Evolutionary conservation across 1,139 yeast species (phyloP).

Genomic region (Diutina mesorugosa): DNA sequence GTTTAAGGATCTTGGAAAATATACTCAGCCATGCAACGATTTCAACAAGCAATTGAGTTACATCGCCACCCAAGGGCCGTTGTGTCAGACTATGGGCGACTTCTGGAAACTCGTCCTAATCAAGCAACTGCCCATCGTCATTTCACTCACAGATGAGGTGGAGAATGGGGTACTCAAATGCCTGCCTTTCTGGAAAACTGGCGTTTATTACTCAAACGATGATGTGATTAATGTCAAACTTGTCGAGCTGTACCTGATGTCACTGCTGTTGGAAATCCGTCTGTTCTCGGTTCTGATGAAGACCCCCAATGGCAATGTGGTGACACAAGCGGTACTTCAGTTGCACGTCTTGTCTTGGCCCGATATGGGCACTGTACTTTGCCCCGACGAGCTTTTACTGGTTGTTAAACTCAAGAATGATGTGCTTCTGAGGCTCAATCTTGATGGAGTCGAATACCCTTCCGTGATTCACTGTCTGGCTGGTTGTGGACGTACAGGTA

Average conservation of each 20-base stretch:
- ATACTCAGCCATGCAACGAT: not conserved
- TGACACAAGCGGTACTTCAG: conserved; percentile 26
- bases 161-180: conserved; percentile 44
- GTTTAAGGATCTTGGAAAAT: conserved; percentile 4
- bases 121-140: conserved; percentile 25
- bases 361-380: conserved; percentile 20
- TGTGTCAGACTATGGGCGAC: conserved; percentile 58
- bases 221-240: conserved; percentile 18
- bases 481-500: conserved; percentile 89
- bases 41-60: conserved; percentile 13
- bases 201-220: conserved; percentile 27
- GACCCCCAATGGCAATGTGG: conserved; percentile 3
- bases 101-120: conserved; percentile 57
- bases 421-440: conserved; percentile 3
- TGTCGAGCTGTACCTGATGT: conserved; percentile 8
- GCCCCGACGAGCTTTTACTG: conserved; percentile 23
- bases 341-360: conserved; percentile 41
- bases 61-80: conserved; percentile 83
- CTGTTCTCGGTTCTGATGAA: conserved; percentile 20
- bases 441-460: conserved; percentile 17
- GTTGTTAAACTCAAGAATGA: conserved; percentile 23
- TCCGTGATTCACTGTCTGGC: conserved; percentile 78
- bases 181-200: conserved; percentile 41
- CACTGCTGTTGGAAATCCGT: conserved; percentile 17
- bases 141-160: conserved; percentile 38